Evolutionary conservation across 139 green algal species (phyloP).

Genomic region (Coelastrella sp.): DNA sequence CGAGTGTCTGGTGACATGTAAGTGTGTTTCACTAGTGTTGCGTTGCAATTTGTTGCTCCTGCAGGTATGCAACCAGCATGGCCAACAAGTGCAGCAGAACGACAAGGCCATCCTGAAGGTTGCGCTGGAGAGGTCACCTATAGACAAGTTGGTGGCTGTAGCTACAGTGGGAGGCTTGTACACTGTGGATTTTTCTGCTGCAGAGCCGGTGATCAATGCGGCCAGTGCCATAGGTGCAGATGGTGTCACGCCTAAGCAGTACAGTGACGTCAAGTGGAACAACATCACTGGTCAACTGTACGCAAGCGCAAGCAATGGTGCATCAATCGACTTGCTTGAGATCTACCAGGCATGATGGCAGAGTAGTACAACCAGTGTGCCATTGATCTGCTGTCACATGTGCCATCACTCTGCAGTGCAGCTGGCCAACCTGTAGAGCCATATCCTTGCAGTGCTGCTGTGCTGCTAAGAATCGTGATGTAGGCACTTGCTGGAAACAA

Average conservation of each 20-base stretch:
- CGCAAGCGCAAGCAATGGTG: not conserved
- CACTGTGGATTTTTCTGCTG: slow-evolving; percentile 17
- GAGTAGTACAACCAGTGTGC: too few species aligned
- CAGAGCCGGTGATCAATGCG: slow-evolving; percentile 10
- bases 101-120: slow-evolving; percentile 34
- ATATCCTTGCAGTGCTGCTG: too few species aligned
- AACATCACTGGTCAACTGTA: slow-evolving; percentile 14
- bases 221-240: not conserved
- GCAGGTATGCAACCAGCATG: slow-evolving; percentile 29
- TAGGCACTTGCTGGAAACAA: too few species aligned
- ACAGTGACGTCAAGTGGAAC: slow-evolving; percentile 33
- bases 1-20: too few species aligned
- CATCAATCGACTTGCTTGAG: slow-evolving; percentile 12
- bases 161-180: slow-evolving; percentile 32
- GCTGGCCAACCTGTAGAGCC: too few species aligned
- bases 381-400: too few species aligned
- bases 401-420: too few species aligned
- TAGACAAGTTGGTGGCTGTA: slow-evolving; percentile 35
- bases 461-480: too few species aligned
- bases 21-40: too few species aligned
- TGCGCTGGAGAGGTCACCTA: slow-evolving; percentile 14
- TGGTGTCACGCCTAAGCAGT: slow-evolving; percentile 25
- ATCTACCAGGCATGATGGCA: slow-evolving; percentile 1
- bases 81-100: slow-evolving; percentile 2
- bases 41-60: not conserved